Evolutionary conservation across 352 stramenopile genomes (phyloP).

Genomic region (Pythium utonaiense): DNA sequence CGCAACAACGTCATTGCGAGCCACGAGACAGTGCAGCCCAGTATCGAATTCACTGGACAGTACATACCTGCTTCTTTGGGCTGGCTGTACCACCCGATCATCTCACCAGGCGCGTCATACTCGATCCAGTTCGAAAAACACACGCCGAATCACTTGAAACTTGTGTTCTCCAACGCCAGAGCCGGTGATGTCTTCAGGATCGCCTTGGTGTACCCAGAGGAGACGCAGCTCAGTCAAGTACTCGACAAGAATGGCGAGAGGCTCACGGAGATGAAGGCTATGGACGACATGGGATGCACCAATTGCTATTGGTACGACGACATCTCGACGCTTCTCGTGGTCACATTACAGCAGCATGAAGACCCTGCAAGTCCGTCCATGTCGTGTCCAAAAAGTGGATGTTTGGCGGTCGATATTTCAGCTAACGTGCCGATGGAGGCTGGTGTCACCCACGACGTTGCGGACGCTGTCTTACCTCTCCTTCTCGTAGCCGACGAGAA

Average conservation of each 20-base stretch:
- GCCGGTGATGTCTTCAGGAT: constrained; percentile 23
- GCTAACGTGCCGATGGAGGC: constrained; percentile 9
- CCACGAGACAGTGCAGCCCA: neutral
- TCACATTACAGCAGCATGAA: constrained; percentile 20
- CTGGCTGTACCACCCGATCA: constrained; percentile 40
- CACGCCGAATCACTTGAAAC: constrained; percentile 21
- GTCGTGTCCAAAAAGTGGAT: constrained; percentile 25
- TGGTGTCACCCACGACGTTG: constrained; percentile 10
- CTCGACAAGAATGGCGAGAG: constrained; percentile 4
- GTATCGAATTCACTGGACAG: constrained; percentile 22
- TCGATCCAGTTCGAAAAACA: constrained; percentile 26
- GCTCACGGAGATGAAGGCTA: constrained; percentile 7
- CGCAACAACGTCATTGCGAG: constrained; percentile 27
- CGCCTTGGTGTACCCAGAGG: constrained; percentile 25
- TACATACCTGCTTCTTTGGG: constrained; percentile 33
- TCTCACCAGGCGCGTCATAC: constrained; percentile 31
- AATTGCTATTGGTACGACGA: constrained; percentile 36
- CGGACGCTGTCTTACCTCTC: neutral
- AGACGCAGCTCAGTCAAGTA: constrained; percentile 22
- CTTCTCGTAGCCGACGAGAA: neutral
- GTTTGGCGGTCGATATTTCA: constrained; percentile 21
- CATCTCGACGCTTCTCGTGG: constrained; percentile 8
- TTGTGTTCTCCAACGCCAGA: constrained; percentile 28
- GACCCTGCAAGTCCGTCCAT: constrained; percentile 2
- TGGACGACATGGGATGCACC: constrained; percentile 12